Percentiles rank a stretch among this genome's conserved stretches.
Conservation (phyloP, 1,139 yeast genomes). For the Hyphopichia wangnamkhiaoensis region DNA sequence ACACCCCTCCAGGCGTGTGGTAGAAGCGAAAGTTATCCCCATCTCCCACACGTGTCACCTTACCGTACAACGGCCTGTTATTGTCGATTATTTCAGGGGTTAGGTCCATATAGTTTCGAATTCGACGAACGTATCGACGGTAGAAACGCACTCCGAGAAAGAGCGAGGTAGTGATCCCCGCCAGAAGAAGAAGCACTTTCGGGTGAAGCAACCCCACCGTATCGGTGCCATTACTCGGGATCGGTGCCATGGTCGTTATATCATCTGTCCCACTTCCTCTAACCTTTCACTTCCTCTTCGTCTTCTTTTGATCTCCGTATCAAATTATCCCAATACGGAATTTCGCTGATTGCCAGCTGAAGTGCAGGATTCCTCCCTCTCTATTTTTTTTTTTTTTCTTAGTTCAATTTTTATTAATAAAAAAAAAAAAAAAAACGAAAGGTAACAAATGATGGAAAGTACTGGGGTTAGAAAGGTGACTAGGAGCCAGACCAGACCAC, state of each 20-base stretch:
- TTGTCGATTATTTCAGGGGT: conserved; percentile 39
- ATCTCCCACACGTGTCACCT: conserved; percentile 91
- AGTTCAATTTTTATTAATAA: neutral
- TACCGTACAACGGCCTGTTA: conserved; percentile 58
- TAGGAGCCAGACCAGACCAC: too few relatives aligned
- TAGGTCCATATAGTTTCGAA: conserved; percentile 39
- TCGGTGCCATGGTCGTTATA: conserved; percentile 11
- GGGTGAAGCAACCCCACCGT: conserved; percentile 36
- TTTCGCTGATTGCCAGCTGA: too few relatives aligned
- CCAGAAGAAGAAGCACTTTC: conserved; percentile 40
- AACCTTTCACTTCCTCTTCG: too few relatives aligned
- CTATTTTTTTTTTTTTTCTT: neutral
- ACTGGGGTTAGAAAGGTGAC: too few relatives aligned
- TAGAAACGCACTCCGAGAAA: conserved; percentile 36
- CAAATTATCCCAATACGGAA: too few relatives aligned
- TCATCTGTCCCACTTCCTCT: too few relatives aligned
- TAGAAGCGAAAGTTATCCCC: conserved; percentile 92
- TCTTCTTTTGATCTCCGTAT: too few relatives aligned
- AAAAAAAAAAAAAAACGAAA: neutral
- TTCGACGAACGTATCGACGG: conserved; percentile 34
- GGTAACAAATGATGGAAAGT: neutral
- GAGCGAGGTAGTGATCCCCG: conserved; percentile 35
- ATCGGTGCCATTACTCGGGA: conserved; percentile 2
- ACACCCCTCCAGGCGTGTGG: conserved; percentile 90
- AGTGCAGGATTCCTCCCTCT: conserved; percentile 1